Conservation (phyloP, 2,329 filamentous ascomycete species). For the Rutstroemia sp. region DNA sequence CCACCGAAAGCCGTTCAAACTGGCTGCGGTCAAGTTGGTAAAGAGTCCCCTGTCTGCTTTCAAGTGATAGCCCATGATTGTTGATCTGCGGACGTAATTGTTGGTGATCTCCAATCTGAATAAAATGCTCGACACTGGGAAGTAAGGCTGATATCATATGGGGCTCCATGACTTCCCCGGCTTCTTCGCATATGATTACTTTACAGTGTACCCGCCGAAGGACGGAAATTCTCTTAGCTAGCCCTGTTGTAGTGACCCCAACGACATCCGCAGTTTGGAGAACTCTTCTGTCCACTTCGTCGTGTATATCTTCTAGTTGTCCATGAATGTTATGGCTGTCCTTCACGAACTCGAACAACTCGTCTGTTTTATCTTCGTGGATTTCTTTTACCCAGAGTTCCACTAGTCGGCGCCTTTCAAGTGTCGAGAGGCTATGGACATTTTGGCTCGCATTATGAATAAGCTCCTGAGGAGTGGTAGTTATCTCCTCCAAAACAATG, state of each 20-base stretch:
- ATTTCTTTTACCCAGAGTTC: slow-evolving; percentile 12
- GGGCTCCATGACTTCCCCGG: slow-evolving; percentile 36
- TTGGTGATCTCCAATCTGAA: slow-evolving; percentile 38
- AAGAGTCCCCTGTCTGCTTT: slow-evolving; percentile 14
- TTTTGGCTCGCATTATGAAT: background rate
- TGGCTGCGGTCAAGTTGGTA: slow-evolving; percentile 25
- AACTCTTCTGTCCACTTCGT: slow-evolving; percentile 1
- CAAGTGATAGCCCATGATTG: slow-evolving; percentile 27
- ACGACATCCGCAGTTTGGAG: slow-evolving; percentile 35
- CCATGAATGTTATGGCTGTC: background rate
- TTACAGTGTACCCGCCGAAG: slow-evolving; percentile 35
- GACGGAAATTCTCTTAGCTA: slow-evolving; percentile 38
- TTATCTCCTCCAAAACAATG: too few species aligned
- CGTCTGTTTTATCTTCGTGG: slow-evolving; percentile 4
- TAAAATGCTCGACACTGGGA: slow-evolving; percentile 33
- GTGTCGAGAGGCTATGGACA: slow-evolving; percentile 6
- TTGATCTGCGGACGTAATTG: slow-evolving; percentile 34
- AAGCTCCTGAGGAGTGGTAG: too few species aligned
- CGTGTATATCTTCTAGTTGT: slow-evolving; percentile 8
- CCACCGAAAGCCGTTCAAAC: slow-evolving; percentile 23
- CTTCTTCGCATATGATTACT: slow-evolving; percentile 37
- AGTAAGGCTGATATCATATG: slow-evolving; percentile 32
- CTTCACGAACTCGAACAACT: slow-evolving; percentile 12
- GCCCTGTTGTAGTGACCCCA: slow-evolving; percentile 45
- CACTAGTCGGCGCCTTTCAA: slow-evolving; percentile 11